Percentiles rank a stretch among this genome's conserved stretches.
phyloP scores from a whole-genome alignment of 495 filamentous ascomycete genomes.

The Parachaetomium inaequale region DNA sequence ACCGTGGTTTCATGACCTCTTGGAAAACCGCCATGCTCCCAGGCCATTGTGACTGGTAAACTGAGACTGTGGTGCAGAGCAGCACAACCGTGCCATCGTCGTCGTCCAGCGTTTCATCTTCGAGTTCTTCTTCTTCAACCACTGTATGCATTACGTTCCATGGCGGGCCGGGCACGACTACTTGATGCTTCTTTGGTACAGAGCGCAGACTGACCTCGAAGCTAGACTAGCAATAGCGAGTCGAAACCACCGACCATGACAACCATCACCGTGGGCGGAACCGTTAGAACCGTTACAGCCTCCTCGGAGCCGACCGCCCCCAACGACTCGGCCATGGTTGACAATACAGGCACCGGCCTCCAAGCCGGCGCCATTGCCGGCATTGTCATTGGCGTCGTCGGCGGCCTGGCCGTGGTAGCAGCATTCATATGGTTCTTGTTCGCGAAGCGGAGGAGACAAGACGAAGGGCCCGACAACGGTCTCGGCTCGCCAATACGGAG shows the following conservation, averaged over 20 bases:
- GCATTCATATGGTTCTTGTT: constrained; percentile 36
- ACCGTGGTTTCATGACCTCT: neutral
- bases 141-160: constrained; percentile 30
- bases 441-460: constrained; percentile 27
- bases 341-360: constrained; percentile 28
- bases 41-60: constrained; percentile 28
- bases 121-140: constrained; percentile 23
- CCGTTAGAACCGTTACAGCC: constrained; percentile 41
- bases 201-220: constrained; percentile 12
- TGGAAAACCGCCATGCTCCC: neutral
- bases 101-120: constrained; percentile 13
- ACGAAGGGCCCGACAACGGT: constrained; percentile 21
- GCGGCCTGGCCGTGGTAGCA: constrained; percentile 26
- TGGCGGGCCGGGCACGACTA: constrained; percentile 14
- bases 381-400: constrained; percentile 43
- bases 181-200: neutral
- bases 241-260: constrained; percentile 20
- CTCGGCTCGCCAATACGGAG: constrained; percentile 31
- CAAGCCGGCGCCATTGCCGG: constrained; percentile 38
- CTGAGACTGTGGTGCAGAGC: constrained; percentile 33
- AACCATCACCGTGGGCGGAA: constrained; percentile 43
- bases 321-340: constrained; percentile 10
- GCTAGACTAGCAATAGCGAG: neutral
- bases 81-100: constrained; percentile 33
- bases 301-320: constrained; percentile 28